These are phyloP conservation scores for Moniliophthora roreri DNA, from an alignment of 1,284 basidiomycete species.

Conservation along the genomic window DNA sequence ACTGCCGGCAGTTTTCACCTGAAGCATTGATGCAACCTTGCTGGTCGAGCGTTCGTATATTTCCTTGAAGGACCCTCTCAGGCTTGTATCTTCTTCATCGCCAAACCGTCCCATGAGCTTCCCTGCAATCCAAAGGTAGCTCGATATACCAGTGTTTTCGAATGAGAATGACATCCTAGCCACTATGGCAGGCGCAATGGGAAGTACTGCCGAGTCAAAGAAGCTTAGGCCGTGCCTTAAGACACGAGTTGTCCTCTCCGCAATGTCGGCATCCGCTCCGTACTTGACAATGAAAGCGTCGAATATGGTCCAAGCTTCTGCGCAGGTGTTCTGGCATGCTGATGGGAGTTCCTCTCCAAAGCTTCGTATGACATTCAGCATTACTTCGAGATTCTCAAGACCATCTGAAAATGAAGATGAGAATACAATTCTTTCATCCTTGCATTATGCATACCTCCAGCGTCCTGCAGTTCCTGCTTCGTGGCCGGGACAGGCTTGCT, in stretches of 20 bases:
- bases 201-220: constrained; percentile 70
- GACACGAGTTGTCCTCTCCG: constrained; percentile 87
- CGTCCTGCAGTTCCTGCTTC: constrained; percentile 61
- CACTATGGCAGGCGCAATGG: constrained; percentile 72
- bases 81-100: constrained; percentile 49
- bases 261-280: constrained; percentile 76
- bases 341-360: constrained; percentile 82
- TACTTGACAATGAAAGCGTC: constrained; percentile 81
- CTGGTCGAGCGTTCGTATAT: constrained; percentile 77
- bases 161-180: constrained; percentile 79
- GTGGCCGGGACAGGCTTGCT: constrained; percentile 49
- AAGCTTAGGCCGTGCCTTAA: constrained; percentile 83
- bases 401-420: constrained; percentile 48
- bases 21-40: constrained; percentile 68
- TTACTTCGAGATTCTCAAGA: constrained; percentile 87
- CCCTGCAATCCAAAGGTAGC: constrained; percentile 94
- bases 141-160: constrained; percentile 80
- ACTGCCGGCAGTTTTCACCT: constrained; percentile 63
- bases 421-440: constrained; percentile 9
- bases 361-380: constrained; percentile 77
- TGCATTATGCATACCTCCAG: constrained; percentile 53
- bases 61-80: constrained; percentile 58
- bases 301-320: constrained; percentile 83
- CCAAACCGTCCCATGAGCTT: constrained; percentile 80
- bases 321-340: constrained; percentile 77